Evolutionary conservation across 768 basidiomycete genomes (phyloP).

Genomic region (Pulveroboletus ravenelii): DNA sequence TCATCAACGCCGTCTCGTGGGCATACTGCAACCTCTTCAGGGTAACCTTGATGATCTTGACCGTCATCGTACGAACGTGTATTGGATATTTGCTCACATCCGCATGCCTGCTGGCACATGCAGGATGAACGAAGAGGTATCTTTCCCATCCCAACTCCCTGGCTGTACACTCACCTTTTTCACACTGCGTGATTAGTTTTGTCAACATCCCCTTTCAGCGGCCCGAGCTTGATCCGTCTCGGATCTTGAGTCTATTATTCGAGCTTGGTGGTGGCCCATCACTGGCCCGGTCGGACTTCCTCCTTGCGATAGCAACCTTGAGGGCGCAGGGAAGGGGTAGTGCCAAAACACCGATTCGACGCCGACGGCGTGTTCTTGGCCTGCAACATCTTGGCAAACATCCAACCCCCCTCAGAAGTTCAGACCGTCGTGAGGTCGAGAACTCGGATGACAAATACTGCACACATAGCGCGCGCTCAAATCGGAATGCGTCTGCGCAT

Average conservation of each 20-base stretch:
- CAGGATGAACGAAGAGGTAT: conserved; percentile 53
- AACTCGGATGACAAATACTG: no score
- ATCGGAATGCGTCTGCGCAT: no score
- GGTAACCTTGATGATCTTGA: conserved; percentile 67
- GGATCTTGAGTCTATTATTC: conserved; percentile 34
- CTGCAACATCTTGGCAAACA: conserved; percentile 9
- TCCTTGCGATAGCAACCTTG: conserved; percentile 49
- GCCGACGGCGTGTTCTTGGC: conserved; percentile 30
- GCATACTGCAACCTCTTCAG: conserved; percentile 75
- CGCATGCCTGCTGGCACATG: not conserved
- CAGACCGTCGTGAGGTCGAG: no score
- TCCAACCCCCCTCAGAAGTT: no score
- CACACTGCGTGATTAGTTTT: conserved; percentile 65
- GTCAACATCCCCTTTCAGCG: conserved; percentile 67
- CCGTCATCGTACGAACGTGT: conserved; percentile 84
- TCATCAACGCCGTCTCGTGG: not conserved
- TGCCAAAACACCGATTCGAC: conserved; percentile 24
- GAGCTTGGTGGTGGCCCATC: conserved; percentile 8
- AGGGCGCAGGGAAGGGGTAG: conserved; percentile 52
- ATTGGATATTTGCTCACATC: conserved; percentile 71
- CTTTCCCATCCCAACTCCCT: conserved; percentile 49
- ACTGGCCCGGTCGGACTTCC: conserved; percentile 33
- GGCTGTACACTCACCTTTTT: conserved; percentile 49
- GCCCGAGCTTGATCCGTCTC: conserved; percentile 69
- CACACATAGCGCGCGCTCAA: no score